Conservation (phyloP, 2,329 filamentous ascomycete species). For the Penicillium sp. region DNA sequence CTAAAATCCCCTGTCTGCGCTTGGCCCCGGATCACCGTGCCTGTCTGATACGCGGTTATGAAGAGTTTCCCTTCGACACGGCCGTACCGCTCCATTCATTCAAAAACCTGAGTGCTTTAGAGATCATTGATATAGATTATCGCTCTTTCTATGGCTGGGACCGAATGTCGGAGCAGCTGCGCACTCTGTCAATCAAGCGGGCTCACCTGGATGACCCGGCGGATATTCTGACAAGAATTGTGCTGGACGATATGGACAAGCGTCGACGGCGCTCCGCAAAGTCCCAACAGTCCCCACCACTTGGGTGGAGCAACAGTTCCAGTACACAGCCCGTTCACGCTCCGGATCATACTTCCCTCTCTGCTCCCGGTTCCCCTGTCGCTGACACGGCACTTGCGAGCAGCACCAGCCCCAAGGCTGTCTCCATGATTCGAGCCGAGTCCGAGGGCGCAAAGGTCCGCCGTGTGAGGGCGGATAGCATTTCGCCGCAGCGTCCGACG, state of each 20-base stretch:
- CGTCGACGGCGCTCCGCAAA: slow-evolving; percentile 85
- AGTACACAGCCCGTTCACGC: slow-evolving; percentile 63
- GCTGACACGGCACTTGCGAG: slow-evolving; percentile 49
- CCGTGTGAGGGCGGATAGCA: slow-evolving; percentile 62
- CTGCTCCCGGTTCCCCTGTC: slow-evolving; percentile 66
- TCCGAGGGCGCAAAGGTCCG: slow-evolving; percentile 51
- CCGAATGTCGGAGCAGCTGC: slow-evolving; percentile 83
- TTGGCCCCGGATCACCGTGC: slow-evolving; percentile 92
- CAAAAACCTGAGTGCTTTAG: slow-evolving; percentile 92
- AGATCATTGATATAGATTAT: slow-evolving; percentile 94
- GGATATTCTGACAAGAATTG: slow-evolving; percentile 87
- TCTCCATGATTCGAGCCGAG: slow-evolving; percentile 54
- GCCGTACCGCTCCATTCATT: slow-evolving; percentile 95
- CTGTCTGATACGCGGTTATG: slow-evolving; percentile 84
- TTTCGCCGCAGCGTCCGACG: slow-evolving; percentile 74
- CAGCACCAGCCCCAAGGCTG: slow-evolving; percentile 50
- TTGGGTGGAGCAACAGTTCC: slow-evolving; percentile 60
- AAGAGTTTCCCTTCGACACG: slow-evolving; percentile 97
- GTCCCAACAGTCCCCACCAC: slow-evolving; percentile 74
- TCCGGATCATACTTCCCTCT: slow-evolving; percentile 66
- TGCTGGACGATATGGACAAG: slow-evolving; percentile 94
- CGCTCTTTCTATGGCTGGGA: slow-evolving; percentile 98
- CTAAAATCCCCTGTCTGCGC: slow-evolving; percentile 90
- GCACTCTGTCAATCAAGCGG: slow-evolving; percentile 83
- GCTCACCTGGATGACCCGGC: slow-evolving; percentile 85